Evolutionary conservation across 805 yeast genomes (phyloP), one percentile per base, ranked within the genome.

Genomic region (Ogataea pignaliae): DNA sequence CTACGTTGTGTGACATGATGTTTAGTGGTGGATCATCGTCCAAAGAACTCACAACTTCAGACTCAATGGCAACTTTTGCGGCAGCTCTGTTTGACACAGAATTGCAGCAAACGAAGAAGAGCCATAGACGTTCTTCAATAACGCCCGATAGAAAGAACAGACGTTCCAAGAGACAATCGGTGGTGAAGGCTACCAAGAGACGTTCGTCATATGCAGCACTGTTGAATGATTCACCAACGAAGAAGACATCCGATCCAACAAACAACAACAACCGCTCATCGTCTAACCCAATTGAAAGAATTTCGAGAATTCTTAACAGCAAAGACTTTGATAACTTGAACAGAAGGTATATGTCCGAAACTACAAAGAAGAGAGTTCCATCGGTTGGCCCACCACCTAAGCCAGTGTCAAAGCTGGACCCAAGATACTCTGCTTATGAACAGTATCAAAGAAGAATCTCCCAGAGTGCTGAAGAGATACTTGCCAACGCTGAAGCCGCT

Each of bases 1-100:
- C 89, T 11, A 76, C 85, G 2, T 68, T 85, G 36, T 83, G 88
- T 69, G 91, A 85, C 65, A 81, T 78, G 62, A 78, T 85, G 45
- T 85, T 85, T 54, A 85, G 83, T 61, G 89, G 83, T 56, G 75
- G 73, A 51, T 44, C 47, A n/a, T 44, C 45, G 36, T 33, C 46
- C 17, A 21, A 21, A 21, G 42, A 52, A 16, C 44, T 62, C 11
- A 47, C 57, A 41, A 46, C 49, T 17, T 57, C 70, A 1, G 78
- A 81, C 15, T 69, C 71, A n/a, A 80, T 71, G 32, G 83, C 81
- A 0, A 61, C 62, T 13, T 53, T 63, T 56, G 81, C 80, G 46
- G 81, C 81, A 29, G 64, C 69, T 31, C 68, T 68, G 30, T 66
- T 59, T 36, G 63, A 54, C 28, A 37, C 44, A 2, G 56, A 41